These are phyloP conservation scores for Penicillium macrosclerotiorum DNA, from an alignment of 495 filamentous ascomycete genomes.

Conservation along the genomic window DNA sequence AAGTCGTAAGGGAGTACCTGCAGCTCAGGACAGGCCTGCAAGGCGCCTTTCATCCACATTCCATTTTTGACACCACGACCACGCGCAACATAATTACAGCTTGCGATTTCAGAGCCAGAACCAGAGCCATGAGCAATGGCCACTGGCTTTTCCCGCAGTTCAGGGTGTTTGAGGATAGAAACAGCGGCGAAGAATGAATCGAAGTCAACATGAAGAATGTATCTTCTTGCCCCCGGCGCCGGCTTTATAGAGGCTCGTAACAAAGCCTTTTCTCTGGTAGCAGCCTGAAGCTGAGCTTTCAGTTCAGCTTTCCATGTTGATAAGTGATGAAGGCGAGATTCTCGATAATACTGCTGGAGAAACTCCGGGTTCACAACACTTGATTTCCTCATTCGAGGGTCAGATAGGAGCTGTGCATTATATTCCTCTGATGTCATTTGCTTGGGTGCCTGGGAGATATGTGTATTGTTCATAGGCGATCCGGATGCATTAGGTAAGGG, in stretches of 20 bases:
- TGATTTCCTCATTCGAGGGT: slow-evolving; percentile 79
- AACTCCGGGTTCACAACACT: slow-evolving; percentile 90
- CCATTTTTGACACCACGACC: slow-evolving; percentile 88
- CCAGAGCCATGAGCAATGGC: slow-evolving; percentile 83
- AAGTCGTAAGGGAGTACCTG: slow-evolving; percentile 92
- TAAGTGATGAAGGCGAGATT: slow-evolving; percentile 90
- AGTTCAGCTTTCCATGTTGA: slow-evolving; percentile 94
- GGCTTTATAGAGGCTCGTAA: slow-evolving; percentile 46
- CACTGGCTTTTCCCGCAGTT: slow-evolving; percentile 76
- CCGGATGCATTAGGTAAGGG: not conserved
- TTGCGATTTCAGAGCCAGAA: slow-evolving; percentile 88
- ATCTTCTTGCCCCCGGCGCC: slow-evolving; percentile 63
- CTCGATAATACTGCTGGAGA: slow-evolving; percentile 87
- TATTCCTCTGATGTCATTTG: slow-evolving; percentile 82
- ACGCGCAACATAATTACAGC: slow-evolving; percentile 92
- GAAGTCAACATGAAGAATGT: slow-evolving; percentile 94
- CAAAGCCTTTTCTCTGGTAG: slow-evolving; percentile 65
- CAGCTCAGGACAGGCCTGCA: slow-evolving; percentile 78
- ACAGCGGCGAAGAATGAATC: slow-evolving; percentile 97
- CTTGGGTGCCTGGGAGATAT: slow-evolving; percentile 7
- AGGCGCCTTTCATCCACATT: slow-evolving; percentile 96
- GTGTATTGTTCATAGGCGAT: not conserved
- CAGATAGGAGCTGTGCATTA: slow-evolving; percentile 75
- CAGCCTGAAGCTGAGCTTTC: slow-evolving; percentile 77
- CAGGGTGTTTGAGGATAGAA: slow-evolving; percentile 73